Conservation (phyloP, 257 asterid genomes). For the Solanum virginianum region DNA sequence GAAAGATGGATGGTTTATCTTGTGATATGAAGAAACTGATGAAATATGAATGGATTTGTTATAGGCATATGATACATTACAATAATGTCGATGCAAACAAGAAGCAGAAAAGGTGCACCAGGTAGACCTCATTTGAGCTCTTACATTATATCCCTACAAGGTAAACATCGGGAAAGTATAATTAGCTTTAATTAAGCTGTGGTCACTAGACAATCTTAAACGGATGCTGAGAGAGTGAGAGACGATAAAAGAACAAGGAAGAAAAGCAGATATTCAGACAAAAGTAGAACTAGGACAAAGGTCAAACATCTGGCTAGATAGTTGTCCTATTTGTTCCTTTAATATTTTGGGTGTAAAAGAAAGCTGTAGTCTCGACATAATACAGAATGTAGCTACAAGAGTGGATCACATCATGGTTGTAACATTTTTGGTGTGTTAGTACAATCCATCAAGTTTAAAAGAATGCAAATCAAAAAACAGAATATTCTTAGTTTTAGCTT, state of each 20-base stretch:
- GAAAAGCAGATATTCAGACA: neutral
- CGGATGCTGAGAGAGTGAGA: neutral
- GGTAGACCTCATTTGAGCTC: constrained; percentile 28
- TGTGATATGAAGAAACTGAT: constrained; percentile 14
- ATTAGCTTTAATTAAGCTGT: neutral
- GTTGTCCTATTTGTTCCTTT: neutral
- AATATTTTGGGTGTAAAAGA: too few relatives aligned
- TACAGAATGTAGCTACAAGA: neutral
- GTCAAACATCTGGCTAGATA: neutral
- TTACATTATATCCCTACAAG: constrained; percentile 49
- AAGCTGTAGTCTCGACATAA: neutral
- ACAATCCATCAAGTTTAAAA: neutral
- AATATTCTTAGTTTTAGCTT: neutral
- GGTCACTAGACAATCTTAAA: neutral
- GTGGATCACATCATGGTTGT: neutral
- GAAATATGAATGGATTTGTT: constrained; percentile 19
- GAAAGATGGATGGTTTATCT: constrained; percentile 21
- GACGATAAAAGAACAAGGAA: neutral
- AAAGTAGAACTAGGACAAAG: too few relatives aligned
- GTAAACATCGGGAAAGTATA: neutral
- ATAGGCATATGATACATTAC: constrained; percentile 22
- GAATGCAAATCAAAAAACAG: neutral
- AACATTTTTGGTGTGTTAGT: neutral
- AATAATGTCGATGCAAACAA: constrained; percentile 15
- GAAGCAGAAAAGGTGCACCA: constrained; percentile 19